phyloP scores from a whole-genome alignment of 176 grass and related monocot genomes.

The Panicum miliaceum region DNA sequence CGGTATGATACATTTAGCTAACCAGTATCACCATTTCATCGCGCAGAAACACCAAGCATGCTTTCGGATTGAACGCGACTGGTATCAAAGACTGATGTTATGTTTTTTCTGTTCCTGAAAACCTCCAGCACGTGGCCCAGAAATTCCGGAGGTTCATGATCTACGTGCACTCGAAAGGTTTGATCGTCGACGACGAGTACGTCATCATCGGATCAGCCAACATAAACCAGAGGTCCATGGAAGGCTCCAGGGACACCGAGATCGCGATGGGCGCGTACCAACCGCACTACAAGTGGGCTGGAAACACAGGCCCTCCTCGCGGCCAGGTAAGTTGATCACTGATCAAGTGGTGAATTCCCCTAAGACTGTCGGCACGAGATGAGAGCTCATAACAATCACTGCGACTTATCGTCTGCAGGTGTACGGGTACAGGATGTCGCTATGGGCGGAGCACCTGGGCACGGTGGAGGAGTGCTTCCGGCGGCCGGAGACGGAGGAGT shows the following conservation, averaged over 20 bases:
- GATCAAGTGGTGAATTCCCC: background rate
- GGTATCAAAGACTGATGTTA: background rate
- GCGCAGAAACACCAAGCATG: background rate
- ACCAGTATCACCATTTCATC: background rate
- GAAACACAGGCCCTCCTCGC: slow-evolving; percentile 32
- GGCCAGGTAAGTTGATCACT: slow-evolving; percentile 48
- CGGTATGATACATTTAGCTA: slow-evolving; percentile 19
- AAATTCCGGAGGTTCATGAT: slow-evolving; percentile 78
- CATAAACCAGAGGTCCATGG: slow-evolving; percentile 84
- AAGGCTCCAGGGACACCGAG: slow-evolving; percentile 70
- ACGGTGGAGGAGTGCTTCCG: slow-evolving; percentile 53
- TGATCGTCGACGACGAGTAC: slow-evolving; percentile 72
- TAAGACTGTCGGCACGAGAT: background rate
- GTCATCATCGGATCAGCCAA: slow-evolving; percentile 74
- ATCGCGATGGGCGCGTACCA: slow-evolving; percentile 78
- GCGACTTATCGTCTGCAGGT: slow-evolving; percentile 41
- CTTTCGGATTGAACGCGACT: background rate
- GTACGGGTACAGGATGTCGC: slow-evolving; percentile 86
- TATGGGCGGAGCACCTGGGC: slow-evolving; percentile 86
- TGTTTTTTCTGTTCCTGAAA: background rate
- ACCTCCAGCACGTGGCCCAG: slow-evolving; percentile 50
- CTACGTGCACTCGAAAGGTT: slow-evolving; percentile 76
- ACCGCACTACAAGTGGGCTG: slow-evolving; percentile 60
- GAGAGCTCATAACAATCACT: background rate
- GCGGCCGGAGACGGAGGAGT: slow-evolving; percentile 58